Evolutionary conservation across 177 flowering plant genomes (phyloP).

Genomic region (Vitis hybrid): DNA sequence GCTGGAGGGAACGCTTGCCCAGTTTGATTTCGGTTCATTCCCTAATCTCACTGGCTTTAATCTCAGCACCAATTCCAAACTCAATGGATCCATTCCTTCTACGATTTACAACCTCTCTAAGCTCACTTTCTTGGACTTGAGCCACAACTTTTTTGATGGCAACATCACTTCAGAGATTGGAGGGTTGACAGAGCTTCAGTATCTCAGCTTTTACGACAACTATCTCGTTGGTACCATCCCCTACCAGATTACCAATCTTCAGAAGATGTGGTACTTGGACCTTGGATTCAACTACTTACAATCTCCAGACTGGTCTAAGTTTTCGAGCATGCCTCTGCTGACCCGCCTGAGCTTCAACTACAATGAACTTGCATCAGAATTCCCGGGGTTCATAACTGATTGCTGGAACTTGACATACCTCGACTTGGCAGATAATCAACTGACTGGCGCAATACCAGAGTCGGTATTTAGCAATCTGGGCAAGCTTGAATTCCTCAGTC

Average conservation of each 20-base stretch:
- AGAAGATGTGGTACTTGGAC: slow-evolving; percentile 46
- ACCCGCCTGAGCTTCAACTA: slow-evolving; percentile 31
- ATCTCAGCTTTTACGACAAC: slow-evolving; percentile 38
- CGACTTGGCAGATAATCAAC: slow-evolving; percentile 43
- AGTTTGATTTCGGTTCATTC: slow-evolving; percentile 51
- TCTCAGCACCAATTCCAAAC: slow-evolving; percentile 34
- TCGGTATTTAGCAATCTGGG: slow-evolving; percentile 31
- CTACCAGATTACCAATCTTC: slow-evolving; percentile 48
- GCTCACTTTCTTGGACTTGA: slow-evolving; percentile 50
- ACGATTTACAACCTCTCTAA: slow-evolving; percentile 45
- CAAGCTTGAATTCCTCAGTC: slow-evolving; percentile 46
- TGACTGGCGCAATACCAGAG: slow-evolving; percentile 56
- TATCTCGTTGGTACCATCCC: slow-evolving; percentile 52
- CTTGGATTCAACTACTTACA: slow-evolving; percentile 48
- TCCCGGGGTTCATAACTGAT: slow-evolving; percentile 41
- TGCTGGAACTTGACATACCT: slow-evolving; percentile 47
- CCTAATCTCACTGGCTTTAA: slow-evolving; percentile 46
- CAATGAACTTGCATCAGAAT: slow-evolving; percentile 33
- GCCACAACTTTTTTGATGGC: slow-evolving; percentile 35
- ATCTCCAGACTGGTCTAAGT: slow-evolving; percentile 40
- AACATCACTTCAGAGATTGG: slow-evolving; percentile 50
- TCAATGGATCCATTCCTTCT: slow-evolving; percentile 55
- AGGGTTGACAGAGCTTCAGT: slow-evolving; percentile 31
- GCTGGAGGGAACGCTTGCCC: slow-evolving; percentile 33
- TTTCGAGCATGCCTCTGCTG: slow-evolving; percentile 38